A percentile compares a stretch with the other conserved stretches of the same genome.
Evolutionary conservation across 1,139 yeast species (phyloP).

Genomic region (Suhomyces guaymorum): DNA sequence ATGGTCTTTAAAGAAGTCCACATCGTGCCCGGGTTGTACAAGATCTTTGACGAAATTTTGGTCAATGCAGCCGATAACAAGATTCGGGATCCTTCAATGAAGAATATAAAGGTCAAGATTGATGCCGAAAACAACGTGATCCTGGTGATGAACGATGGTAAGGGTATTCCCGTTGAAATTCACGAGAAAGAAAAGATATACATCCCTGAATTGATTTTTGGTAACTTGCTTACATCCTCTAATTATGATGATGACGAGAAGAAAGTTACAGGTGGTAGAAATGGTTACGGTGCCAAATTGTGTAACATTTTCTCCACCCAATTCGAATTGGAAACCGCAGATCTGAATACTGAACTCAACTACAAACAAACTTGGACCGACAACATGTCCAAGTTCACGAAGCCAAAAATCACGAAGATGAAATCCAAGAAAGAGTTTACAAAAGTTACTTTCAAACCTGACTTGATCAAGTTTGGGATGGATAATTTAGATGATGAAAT

Average conservation of each 20-base stretch:
- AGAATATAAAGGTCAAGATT: constrained; percentile 74
- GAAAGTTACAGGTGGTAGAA: constrained; percentile 98
- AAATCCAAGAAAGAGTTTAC: constrained; percentile 76
- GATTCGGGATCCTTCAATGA: constrained; percentile 92
- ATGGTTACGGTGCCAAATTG: constrained; percentile 94
- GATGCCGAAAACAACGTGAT: constrained; percentile 74
- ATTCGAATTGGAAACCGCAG: constrained; percentile 88
- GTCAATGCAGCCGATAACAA: constrained; percentile 99
- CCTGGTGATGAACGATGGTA: constrained; percentile 88
- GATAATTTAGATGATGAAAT: constrained; percentile 76
- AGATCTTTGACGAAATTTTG: constrained; percentile 94
- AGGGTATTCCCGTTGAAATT: constrained; percentile 93
- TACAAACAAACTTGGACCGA: constrained; percentile 85
- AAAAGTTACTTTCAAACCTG: constrained; percentile 87
- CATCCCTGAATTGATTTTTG: constrained; percentile 95
- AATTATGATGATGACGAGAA: constrained; percentile 94
- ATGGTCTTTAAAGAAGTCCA: constrained; percentile 73
- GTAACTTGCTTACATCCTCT: constrained; percentile 90
- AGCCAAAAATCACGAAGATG: constrained; percentile 68
- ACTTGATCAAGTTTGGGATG: constrained; percentile 83
- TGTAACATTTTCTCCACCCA: constrained; percentile 92
- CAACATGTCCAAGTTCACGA: constrained; percentile 78
- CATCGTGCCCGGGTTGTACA: constrained; percentile 93
- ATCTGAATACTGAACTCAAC: constrained; percentile 56
- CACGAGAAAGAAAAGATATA: constrained; percentile 90